phyloP scores from a whole-genome alignment of 192 early-diverging fungal genomes.

The Coemansia sp. region DNA sequence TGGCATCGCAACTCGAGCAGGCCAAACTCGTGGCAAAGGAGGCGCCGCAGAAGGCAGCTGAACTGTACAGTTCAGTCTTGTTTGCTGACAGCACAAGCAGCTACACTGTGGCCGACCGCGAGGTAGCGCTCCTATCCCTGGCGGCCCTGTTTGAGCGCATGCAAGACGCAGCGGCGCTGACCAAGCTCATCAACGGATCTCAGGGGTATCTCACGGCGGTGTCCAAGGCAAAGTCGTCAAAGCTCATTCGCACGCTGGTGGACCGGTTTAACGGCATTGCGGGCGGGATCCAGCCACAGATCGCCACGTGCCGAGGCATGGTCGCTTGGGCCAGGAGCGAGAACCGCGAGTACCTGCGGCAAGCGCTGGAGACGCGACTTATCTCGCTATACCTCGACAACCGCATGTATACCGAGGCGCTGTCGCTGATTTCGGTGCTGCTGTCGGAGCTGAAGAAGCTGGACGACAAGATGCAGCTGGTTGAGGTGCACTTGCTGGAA shows the following conservation, averaged over 20 bases:
- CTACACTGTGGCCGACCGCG: slow-evolving; percentile 21
- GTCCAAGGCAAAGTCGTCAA: slow-evolving; percentile 96
- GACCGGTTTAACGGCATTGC: slow-evolving; percentile 89
- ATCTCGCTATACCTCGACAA: slow-evolving; percentile 91
- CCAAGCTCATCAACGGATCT: slow-evolving; percentile 79
- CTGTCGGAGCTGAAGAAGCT: slow-evolving; percentile 97
- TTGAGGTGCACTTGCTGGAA: slow-evolving; percentile 97
- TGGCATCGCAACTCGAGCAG: slow-evolving; percentile 39
- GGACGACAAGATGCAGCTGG: slow-evolving; percentile 98
- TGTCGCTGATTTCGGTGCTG: slow-evolving; percentile 79
- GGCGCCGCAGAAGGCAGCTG: slow-evolving; percentile 47
- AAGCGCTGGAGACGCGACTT: slow-evolving; percentile 93
- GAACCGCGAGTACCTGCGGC: slow-evolving; percentile 95
- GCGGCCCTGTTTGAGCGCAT: slow-evolving; percentile 48
- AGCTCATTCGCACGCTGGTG: slow-evolving; percentile 69
- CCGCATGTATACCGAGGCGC: slow-evolving; percentile 93
- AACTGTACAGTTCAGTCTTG: slow-evolving; percentile 45
- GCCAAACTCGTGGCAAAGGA: slow-evolving; percentile 33
- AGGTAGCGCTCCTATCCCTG: slow-evolving; percentile 39
- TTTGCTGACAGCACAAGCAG: slow-evolving; percentile 24
- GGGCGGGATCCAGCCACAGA: slow-evolving; percentile 86
- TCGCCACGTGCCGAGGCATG: slow-evolving; percentile 91
- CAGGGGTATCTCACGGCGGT: slow-evolving; percentile 79
- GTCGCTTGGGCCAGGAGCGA: slow-evolving; percentile 92
- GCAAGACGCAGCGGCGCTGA: slow-evolving; percentile 74